These are phyloP conservation scores for Termitomyces sp. DNA, from an alignment of 768 basidiomycete genomes.

Conservation along the genomic window DNA sequence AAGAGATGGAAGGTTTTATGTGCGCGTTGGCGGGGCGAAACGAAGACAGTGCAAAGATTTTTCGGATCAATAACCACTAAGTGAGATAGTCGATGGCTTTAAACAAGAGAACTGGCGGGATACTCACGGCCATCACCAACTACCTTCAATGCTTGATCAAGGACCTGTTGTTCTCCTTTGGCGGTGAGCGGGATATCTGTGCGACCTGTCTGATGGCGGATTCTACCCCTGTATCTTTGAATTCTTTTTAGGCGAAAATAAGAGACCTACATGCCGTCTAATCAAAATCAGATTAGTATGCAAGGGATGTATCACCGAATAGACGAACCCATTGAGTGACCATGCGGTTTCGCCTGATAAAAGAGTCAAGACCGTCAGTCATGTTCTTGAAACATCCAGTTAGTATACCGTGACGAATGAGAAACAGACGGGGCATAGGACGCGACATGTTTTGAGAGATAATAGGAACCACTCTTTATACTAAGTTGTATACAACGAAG, in stretches of 20 bases:
- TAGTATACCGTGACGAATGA: conserved; percentile 70
- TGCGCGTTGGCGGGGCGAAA: conserved; percentile 88
- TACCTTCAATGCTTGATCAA: conserved; percentile 56
- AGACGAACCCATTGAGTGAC: conserved; percentile 75
- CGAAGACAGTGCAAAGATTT: conserved; percentile 68
- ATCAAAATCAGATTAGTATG: conserved; percentile 6
- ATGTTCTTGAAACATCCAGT: background rate
- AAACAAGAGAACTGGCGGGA: background rate
- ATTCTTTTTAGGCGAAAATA: background rate
- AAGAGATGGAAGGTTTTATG: conserved; percentile 83
- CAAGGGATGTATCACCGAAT: background rate
- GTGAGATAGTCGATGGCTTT: background rate
- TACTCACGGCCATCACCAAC: conserved; percentile 77
- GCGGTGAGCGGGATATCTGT: conserved; percentile 85
- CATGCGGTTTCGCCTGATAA: conserved; percentile 86
- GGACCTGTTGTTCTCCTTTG: conserved; percentile 70
- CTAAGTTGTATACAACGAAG: background rate
- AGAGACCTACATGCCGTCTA: conserved; percentile 60
- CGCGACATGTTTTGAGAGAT: conserved; percentile 29
- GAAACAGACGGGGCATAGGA: conserved; percentile 71
- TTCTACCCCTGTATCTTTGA: background rate
- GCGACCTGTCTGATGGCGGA: conserved; percentile 64
- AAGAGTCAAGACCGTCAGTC: background rate
- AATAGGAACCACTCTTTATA: background rate
- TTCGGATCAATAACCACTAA: conserved; percentile 75